Base-by-base conservation (phyloP, 768 basidiomycete genomes). In the Leccinum obscurum region DNA sequence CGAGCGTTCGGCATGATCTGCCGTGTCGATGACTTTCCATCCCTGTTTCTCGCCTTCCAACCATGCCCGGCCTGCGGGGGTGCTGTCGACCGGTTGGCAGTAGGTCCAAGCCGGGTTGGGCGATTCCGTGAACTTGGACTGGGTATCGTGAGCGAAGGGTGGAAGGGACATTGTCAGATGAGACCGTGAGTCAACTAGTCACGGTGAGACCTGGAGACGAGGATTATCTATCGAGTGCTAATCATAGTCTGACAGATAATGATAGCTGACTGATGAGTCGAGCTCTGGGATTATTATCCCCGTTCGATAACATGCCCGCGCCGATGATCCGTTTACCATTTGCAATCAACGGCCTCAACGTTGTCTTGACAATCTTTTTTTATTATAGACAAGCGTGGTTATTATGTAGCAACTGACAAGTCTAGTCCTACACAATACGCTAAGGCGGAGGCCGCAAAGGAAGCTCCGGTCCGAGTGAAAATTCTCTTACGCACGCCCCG, bases 81-180 rank as follows among this genome's bases (percentile, higher is more conserved):
- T 75, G 6, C 61, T 66, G n/a, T 65, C 62, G 15, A 77, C 60
- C 54, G 32, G 55, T 54, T 76, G 68, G n/a, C 76, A 67, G 35
- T 62, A 76, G 2, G 70, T 44, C 72, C 76, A 78, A 1, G 68
- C 39, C 13, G 74, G 64, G 58, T 77, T 72, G 1, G 75, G 75
- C 7, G 64, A 11, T 28, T 71, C 70, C 1, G 74, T 77, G 60
- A 65, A 71, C 54, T 63, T 60, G 54, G 63, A n/a, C 37, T 62
- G 51, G 14, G 32, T 17, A 24, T 28, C 54, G 44, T 56, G 56
- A 60, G 70, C 65, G 28, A 74, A 74, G 8, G 70, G 69, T 6
- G 75, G 69, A 4, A 76, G 50, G 4, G 72, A 69, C 74, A 72
- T 74, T 20, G 4, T 44, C n/a, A 20, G 41, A 44, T 6, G n/a